These are phyloP conservation scores for Cystofilobasidium bisporidii DNA, from an alignment of 768 basidiomycete genomes.

Conservation along the genomic window DNA sequence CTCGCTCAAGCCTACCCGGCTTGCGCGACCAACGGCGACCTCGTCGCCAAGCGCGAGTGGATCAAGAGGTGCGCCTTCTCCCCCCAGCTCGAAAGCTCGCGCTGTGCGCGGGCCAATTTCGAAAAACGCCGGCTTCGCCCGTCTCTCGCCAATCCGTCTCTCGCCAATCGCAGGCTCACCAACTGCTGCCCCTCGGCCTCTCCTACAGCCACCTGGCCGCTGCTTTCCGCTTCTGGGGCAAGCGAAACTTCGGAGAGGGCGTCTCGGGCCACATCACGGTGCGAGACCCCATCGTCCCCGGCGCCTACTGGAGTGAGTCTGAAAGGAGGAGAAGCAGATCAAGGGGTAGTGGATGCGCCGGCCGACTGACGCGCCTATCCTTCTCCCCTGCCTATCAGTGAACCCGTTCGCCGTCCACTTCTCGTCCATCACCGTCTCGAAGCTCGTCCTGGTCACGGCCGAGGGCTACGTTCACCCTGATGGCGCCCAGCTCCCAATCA, in stretches of 20 bases:
- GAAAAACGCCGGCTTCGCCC: too few relatives aligned
- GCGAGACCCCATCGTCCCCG: background rate
- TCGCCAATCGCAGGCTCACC: too few relatives aligned
- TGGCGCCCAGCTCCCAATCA: conserved; percentile 32
- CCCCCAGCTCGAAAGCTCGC: too few relatives aligned
- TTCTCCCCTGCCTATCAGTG: too few relatives aligned
- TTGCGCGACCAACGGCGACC: conserved; percentile 30
- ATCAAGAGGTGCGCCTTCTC: conserved; percentile 30
- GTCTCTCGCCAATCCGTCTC: too few relatives aligned
- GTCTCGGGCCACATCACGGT: conserved; percentile 10
- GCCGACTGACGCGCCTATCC: too few relatives aligned
- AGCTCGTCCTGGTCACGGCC: conserved; percentile 30
- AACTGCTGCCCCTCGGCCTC: too few relatives aligned
- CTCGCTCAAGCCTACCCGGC: conserved; percentile 24
- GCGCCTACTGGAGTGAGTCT: conserved; percentile 31
- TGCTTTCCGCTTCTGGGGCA: conserved; percentile 32
- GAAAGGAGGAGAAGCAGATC: too few relatives aligned
- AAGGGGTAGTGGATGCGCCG: too few relatives aligned
- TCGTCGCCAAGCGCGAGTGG: conserved; percentile 28
- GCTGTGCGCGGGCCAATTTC: too few relatives aligned
- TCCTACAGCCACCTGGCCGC: conserved; percentile 29
- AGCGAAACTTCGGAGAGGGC: conserved; percentile 29
- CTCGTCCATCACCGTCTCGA: conserved; percentile 27
- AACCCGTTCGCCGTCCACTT: conserved; percentile 32
- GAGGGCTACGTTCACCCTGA: conserved; percentile 25